Evolutionary conservation across 306 rosid genomes (phyloP).

Genomic region (Cicer cuneatum): DNA sequence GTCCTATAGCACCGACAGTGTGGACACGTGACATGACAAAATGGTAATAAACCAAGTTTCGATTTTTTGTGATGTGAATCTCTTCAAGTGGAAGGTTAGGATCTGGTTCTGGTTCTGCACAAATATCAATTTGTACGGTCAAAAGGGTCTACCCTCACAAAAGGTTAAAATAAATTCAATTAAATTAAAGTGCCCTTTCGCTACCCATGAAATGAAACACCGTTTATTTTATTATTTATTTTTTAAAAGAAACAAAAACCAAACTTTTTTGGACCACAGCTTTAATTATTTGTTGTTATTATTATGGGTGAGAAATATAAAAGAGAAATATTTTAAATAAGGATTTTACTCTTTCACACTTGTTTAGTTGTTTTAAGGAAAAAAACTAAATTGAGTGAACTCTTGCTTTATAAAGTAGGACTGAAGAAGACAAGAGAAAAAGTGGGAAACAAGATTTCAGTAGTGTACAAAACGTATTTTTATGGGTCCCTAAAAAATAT

Average conservation of each 20-base stretch:
- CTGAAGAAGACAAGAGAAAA: not conserved
- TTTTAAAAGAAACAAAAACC: no score
- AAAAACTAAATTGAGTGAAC: constrained; percentile 2
- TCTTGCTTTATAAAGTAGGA: constrained; percentile 17
- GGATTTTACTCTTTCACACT: not conserved
- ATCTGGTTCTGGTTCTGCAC: constrained; percentile 35
- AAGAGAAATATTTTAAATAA: not conserved
- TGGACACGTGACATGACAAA: constrained; percentile 53
- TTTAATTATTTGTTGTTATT: constrained; percentile 8
- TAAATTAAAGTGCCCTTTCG: not conserved
- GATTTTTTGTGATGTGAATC: constrained; percentile 41
- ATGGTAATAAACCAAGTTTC: constrained; percentile 33
- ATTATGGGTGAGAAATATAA: not conserved
- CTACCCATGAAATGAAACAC: constrained; percentile 39
- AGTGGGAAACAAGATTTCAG: constrained; percentile 4
- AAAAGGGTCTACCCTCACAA: constrained; percentile 23
- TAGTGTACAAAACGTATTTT: constrained; percentile 44
- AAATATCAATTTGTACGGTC: constrained; percentile 44
- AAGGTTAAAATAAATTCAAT: constrained; percentile 12
- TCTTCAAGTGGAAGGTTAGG: constrained; percentile 48
- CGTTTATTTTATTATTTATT: no score
- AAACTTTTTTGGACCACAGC: constrained; percentile 20
- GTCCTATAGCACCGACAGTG: constrained; percentile 59
- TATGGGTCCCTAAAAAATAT: constrained; percentile 42
- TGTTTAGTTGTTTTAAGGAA: constrained; percentile 15